Evolutionary conservation across 306 rosid genomes (phyloP).

Genomic region (Dicorynia guianensis): DNA sequence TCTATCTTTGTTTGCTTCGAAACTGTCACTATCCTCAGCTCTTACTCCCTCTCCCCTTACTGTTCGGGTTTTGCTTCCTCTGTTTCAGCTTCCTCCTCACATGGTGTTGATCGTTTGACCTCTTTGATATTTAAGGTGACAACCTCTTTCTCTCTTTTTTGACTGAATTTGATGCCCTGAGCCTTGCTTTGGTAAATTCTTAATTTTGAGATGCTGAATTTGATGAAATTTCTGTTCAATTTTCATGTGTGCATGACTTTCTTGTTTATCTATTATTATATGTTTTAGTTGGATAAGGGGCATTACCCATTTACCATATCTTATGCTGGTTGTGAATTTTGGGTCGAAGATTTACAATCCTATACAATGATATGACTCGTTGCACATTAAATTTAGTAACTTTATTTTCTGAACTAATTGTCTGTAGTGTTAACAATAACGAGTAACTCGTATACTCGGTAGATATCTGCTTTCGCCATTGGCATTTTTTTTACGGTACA

Average conservation of each 20-base stretch:
- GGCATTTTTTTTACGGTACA: constrained; percentile 2
- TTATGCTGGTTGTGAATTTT: constrained; percentile 27
- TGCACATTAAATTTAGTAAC: background rate
- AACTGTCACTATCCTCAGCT: background rate
- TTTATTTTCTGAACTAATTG: constrained; percentile 11
- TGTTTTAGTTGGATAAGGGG: constrained; percentile 7
- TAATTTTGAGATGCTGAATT: constrained; percentile 29
- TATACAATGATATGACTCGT: constrained; percentile 19
- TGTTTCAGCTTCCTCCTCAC: constrained; percentile 27
- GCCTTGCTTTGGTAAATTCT: background rate
- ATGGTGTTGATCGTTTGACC: constrained; percentile 2
- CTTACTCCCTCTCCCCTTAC: background rate
- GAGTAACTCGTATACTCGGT: background rate
- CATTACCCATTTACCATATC: background rate
- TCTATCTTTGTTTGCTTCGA: constrained; percentile 33
- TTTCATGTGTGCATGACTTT: background rate
- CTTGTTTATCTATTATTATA: background rate
- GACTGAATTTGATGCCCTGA: background rate
- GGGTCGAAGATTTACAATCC: constrained; percentile 18
- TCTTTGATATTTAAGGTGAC: constrained; percentile 41
- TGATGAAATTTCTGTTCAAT: constrained; percentile 20
- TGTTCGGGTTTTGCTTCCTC: constrained; percentile 27
- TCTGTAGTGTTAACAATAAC: constrained; percentile 1
- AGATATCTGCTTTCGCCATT: background rate
- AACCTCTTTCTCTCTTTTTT: background rate